Evolutionary conservation across 2,329 filamentous ascomycete genomes (phyloP).

Genomic region (Aureobasidium sp.): DNA sequence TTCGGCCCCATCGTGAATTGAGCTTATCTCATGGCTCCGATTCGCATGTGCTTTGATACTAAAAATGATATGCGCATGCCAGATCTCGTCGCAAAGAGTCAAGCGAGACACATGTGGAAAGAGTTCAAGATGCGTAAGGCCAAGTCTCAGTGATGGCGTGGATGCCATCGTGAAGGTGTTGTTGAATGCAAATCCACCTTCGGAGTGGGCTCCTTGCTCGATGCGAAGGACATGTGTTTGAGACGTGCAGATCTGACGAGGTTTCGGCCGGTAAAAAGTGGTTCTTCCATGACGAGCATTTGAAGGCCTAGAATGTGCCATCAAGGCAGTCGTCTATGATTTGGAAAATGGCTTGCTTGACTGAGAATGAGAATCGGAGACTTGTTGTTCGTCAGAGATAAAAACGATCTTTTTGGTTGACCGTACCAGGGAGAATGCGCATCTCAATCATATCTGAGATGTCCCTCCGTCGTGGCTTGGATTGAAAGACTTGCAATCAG

Average conservation of each 20-base stretch:
- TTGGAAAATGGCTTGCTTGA: neutral
- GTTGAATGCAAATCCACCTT: neutral
- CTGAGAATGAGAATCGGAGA: neutral
- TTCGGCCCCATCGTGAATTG: neutral
- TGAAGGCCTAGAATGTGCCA: neutral
- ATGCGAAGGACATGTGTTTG: neutral
- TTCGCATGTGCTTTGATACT: constrained; percentile 5
- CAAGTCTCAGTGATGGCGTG: neutral
- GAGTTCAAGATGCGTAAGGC: neutral
- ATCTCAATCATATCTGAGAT: neutral
- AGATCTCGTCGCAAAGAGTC: neutral
- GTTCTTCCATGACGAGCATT: neutral
- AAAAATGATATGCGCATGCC: constrained; percentile 10
- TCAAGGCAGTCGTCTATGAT: neutral
- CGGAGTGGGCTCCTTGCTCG: neutral
- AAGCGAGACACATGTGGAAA: neutral
- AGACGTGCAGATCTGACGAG: neutral
- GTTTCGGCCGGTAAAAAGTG: neutral
- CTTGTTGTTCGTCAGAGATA: neutral
- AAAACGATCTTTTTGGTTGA: neutral
- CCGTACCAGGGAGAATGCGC: no score
- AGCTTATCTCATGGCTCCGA: neutral
- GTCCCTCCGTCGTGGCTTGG: neutral
- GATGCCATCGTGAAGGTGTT: neutral
- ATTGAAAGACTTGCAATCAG: no score